phyloP scores from a whole-genome alignment of 2,329 filamentous ascomycete genomes.

The Sclerotinia borealis region DNA sequence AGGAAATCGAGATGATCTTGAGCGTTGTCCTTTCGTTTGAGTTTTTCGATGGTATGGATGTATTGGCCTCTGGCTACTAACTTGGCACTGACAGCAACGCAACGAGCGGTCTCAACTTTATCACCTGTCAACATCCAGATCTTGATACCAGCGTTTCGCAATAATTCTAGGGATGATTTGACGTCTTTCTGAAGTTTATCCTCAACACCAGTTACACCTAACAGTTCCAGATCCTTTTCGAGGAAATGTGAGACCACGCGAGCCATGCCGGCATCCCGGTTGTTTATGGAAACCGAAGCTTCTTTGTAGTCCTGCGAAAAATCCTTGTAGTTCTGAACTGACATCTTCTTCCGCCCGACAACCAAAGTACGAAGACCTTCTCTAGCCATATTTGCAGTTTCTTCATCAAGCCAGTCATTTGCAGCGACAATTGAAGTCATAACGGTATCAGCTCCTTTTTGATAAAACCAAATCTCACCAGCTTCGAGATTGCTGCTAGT shows the following conservation, averaged over 20 bases:
- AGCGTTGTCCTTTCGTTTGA: constrained; percentile 76
- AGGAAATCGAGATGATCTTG: constrained; percentile 87
- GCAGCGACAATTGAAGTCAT: constrained; percentile 94
- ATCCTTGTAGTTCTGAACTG: constrained; percentile 69
- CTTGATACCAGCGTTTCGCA: constrained; percentile 96
- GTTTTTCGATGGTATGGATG: constrained; percentile 85
- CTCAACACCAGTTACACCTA: constrained; percentile 97
- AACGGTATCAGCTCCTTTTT: constrained; percentile 96
- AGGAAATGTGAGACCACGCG: constrained; percentile 73
- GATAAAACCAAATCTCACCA: constrained; percentile 95
- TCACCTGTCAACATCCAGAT: constrained; percentile 99
- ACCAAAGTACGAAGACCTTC: constrained; percentile 93
- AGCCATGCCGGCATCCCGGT: constrained; percentile 77
- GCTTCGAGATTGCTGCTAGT: constrained; percentile 44
- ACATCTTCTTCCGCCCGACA: constrained; percentile 85
- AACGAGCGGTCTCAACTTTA: constrained; percentile 95
- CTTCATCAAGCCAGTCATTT: constrained; percentile 98
- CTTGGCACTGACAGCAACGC: constrained; percentile 91
- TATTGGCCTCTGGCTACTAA: constrained; percentile 90
- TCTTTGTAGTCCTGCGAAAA: constrained; percentile 71
- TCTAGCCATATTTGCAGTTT: constrained; percentile 98
- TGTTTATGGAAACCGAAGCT: constrained; percentile 72
- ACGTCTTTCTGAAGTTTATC: constrained; percentile 95
- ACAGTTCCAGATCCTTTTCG: constrained; percentile 81
- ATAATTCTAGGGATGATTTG: constrained; percentile 87